These are phyloP conservation scores for Rhypophila decipiens DNA, from an alignment of 495 filamentous ascomycete species.

Conservation along the genomic window DNA sequence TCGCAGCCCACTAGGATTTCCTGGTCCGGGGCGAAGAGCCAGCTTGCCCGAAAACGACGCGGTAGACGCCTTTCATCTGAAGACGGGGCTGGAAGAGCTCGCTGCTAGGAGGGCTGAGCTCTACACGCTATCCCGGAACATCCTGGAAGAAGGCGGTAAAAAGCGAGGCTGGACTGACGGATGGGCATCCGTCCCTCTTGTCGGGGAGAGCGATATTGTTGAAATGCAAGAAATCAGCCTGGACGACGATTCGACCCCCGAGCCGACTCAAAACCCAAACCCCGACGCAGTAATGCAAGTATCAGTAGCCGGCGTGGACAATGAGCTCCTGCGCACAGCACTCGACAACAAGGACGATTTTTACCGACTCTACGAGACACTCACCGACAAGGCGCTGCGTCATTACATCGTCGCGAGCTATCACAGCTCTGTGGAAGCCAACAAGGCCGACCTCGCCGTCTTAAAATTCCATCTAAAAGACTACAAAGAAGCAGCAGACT, in stretches of 20 bases:
- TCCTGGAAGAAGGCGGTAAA: slow-evolving; percentile 67
- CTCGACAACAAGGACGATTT: slow-evolving; percentile 43
- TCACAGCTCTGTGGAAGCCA: slow-evolving; percentile 64
- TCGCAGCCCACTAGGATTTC: slow-evolving; percentile 40
- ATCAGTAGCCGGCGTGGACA: slow-evolving; percentile 43
- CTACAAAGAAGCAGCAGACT: slow-evolving; percentile 65
- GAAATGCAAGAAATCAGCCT: slow-evolving; percentile 55
- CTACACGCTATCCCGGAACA: slow-evolving; percentile 67
- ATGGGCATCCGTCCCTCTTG: slow-evolving; percentile 60
- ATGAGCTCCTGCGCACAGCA: slow-evolving; percentile 42
- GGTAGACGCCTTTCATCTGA: slow-evolving; percentile 37
- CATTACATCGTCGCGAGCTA: slow-evolving; percentile 73
- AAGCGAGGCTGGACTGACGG: slow-evolving; percentile 70
- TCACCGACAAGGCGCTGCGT: slow-evolving; percentile 64
- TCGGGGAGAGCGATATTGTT: slow-evolving; percentile 41
- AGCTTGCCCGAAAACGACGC: slow-evolving; percentile 22
- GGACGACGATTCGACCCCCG: slow-evolving; percentile 17
- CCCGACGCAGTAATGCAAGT: slow-evolving; percentile 10
- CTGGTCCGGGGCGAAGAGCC: slow-evolving; percentile 24
- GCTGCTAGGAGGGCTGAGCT: slow-evolving; percentile 76
- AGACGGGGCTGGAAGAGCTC: slow-evolving; percentile 73
- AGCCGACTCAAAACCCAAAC: slow-evolving; percentile 17
- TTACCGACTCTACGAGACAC: slow-evolving; percentile 62
- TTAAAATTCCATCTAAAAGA: slow-evolving; percentile 71
- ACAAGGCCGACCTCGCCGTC: slow-evolving; percentile 79